Base-by-base conservation (phyloP, 192 early-diverging fungal genomes). In the Lunasporangiospora selenospora region DNA sequence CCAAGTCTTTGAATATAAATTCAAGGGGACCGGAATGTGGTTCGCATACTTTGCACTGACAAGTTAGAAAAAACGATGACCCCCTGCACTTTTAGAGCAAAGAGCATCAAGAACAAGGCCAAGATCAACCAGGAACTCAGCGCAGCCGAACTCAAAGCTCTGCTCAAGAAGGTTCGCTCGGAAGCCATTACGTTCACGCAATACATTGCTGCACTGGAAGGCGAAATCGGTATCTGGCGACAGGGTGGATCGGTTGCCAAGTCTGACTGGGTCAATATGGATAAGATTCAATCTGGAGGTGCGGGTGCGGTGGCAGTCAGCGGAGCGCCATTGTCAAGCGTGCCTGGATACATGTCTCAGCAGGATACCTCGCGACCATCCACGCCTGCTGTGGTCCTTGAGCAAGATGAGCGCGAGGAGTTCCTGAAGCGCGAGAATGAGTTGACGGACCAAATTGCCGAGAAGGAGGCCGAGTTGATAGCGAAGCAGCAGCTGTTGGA, bases 101-200 rank as follows among this genome's bases (percentile, higher is more conserved):
- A 99, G 85, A 90, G 92, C 57, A 99, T 99, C 81, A 98, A 97
- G 89, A 99, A 99, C 87, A 98, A 98, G 86, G 96, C 98, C 76
- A 97, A 95, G 85, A 87, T 99, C 75, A 99, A 99, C 77, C 91
- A 94, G 53, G 98, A 99, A 77, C 87, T 98, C 46, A 92, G 89
- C 45, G 89, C 95, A 3, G 88, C 89, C 15, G 98, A 99, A 75
- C 91, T 99, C 77, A 99, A 99, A 83, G 82, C 81, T 3, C 79
- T 98, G 54, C 85, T 99, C 62, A 98, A 96, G 79, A 92, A 90
- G 75, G 85, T 91, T 39, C 95, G 96, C 58, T 69, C 81, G 3
- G 91, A 97, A 60, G 81, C 91, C 24, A 78, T 91, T 16, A 83
- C 88, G 3, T 92, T 93, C 64, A 92, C 97, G 63, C 83, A 83